These are phyloP conservation scores for Monosporascus cannonballus DNA, from an alignment of 2,329 filamentous ascomycete species.

Conservation along the genomic window DNA sequence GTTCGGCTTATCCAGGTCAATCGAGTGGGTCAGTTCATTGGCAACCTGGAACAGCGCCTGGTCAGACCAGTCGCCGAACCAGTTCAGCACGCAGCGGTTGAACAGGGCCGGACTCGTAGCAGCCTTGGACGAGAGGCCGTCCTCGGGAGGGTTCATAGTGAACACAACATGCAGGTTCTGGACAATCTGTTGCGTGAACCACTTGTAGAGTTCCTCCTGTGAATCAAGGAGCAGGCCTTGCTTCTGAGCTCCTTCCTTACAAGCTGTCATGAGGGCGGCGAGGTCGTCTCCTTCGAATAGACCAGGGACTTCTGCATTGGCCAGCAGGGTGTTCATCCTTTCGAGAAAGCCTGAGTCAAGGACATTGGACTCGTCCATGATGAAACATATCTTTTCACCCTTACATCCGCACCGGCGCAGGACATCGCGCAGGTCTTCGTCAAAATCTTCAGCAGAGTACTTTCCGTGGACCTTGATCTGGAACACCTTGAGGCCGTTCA, in stretches of 20 bases:
- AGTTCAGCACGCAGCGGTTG: constrained; percentile 99
- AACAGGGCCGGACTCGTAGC: constrained; percentile 97
- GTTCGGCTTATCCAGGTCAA: constrained; percentile 84
- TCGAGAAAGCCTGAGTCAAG: constrained; percentile 98
- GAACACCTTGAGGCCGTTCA: constrained; percentile 98
- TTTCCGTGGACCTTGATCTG: constrained; percentile 99
- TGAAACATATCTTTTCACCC: constrained; percentile 99
- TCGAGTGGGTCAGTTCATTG: constrained; percentile 89
- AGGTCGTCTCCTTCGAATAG: constrained; percentile 99
- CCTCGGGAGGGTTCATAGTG: constrained; percentile 98
- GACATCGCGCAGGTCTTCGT: constrained; percentile 92
- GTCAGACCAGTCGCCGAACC: constrained; percentile 99
- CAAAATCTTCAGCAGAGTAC: constrained; percentile 97
- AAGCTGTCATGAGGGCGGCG: constrained; percentile 96
- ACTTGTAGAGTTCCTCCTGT: constrained; percentile 99
- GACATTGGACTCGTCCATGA: constrained; percentile 99
- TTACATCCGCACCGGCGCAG: constrained; percentile 92
- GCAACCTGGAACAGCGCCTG: constrained; percentile 98
- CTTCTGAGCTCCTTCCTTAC: constrained; percentile 95
- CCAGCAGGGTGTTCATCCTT: constrained; percentile 97
- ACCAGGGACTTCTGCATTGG: constrained; percentile 98
- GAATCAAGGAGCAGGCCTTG: constrained; percentile 94
- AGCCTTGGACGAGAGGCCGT: constrained; percentile 89
- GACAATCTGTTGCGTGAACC: constrained; percentile 99
- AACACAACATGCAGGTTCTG: constrained; percentile 99